phyloP scores from a whole-genome alignment of 768 basidiomycete species.

The Lentinus tigrinus region DNA sequence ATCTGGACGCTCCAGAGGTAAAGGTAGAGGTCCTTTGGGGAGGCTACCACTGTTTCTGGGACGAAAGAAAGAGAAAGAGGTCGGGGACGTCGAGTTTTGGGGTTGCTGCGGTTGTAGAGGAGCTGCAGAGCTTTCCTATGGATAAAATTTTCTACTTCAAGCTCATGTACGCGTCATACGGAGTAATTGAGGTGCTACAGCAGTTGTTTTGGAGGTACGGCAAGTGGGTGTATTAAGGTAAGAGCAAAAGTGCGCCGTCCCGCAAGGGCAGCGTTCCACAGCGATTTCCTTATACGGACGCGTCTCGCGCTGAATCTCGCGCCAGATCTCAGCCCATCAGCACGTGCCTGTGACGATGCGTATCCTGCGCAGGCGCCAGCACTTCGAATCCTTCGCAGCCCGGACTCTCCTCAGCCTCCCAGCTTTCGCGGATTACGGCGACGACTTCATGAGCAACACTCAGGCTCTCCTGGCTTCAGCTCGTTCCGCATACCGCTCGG shows the following conservation, averaged over 20 bases:
- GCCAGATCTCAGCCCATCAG: constrained; percentile 21
- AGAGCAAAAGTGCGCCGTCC: constrained; percentile 14
- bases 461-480: constrained; percentile 55
- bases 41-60: neutral
- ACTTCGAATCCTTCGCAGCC: too few relatives aligned
- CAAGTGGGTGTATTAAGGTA: neutral
- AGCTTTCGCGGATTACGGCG: neutral
- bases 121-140: constrained; percentile 6
- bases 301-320: constrained; percentile 29
- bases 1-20: neutral
- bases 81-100: constrained; percentile 2
- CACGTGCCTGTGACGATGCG: constrained; percentile 10
- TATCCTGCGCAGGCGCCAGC: constrained; percentile 17
- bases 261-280: constrained; percentile 18
- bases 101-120: constrained; percentile 8
- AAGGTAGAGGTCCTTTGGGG: neutral
- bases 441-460: constrained; percentile 24
- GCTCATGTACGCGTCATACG: neutral
- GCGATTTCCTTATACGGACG: constrained; percentile 27
- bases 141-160: constrained; percentile 6
- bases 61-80: neutral
- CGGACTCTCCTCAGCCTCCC: neutral
- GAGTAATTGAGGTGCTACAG: neutral
- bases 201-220: neutral
- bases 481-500: constrained; percentile 70